These are phyloP conservation scores for Chenopodium formosanum DNA, from an alignment of 148 eudicot species.

Conservation along the genomic window DNA sequence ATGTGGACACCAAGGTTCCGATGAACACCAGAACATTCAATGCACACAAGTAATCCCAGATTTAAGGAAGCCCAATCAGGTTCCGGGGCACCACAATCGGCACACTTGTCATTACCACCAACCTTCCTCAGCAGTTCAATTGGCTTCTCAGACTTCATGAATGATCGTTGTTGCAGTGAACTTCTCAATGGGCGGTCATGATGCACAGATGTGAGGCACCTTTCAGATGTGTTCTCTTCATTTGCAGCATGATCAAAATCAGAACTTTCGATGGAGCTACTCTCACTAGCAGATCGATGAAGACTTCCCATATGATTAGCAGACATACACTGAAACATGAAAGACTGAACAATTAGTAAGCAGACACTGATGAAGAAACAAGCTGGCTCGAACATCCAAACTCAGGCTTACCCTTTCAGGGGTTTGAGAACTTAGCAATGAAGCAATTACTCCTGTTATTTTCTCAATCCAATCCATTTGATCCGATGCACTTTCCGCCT, in stretches of 20 bases:
- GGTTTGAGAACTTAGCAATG: slow-evolving; percentile 89
- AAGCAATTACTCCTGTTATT: slow-evolving; percentile 97
- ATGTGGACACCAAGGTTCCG: slow-evolving; percentile 99
- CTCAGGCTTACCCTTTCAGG: slow-evolving; percentile 79
- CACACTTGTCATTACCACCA: slow-evolving; percentile 86
- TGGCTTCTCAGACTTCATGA: slow-evolving; percentile 68
- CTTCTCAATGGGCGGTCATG: slow-evolving; percentile 61
- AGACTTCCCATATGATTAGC: slow-evolving; percentile 81
- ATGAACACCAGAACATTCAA: slow-evolving; percentile 98
- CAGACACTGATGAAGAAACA: slow-evolving; percentile 18
- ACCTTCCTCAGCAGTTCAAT: slow-evolving; percentile 81
- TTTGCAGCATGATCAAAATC: slow-evolving; percentile 72
- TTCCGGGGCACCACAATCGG: slow-evolving; percentile 97
- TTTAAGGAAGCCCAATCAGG: slow-evolving; percentile 99
- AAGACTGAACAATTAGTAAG: slow-evolving; percentile 15
- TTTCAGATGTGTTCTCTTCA: slow-evolving; percentile 75
- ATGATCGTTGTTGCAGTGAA: slow-evolving; percentile 66
- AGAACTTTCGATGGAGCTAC: slow-evolving; percentile 93
- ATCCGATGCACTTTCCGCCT: slow-evolving; percentile 98
- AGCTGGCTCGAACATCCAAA: slow-evolving; percentile 1
- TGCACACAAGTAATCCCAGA: slow-evolving; percentile 95
- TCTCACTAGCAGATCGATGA: slow-evolving; percentile 93
- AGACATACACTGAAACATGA: slow-evolving; percentile 64
- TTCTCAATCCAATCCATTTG: slow-evolving; percentile 99
- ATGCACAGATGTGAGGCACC: slow-evolving; percentile 55